These are phyloP conservation scores for Gossypium herbaceum DNA, from an alignment of 345 rosid species.

Conservation along the genomic window DNA sequence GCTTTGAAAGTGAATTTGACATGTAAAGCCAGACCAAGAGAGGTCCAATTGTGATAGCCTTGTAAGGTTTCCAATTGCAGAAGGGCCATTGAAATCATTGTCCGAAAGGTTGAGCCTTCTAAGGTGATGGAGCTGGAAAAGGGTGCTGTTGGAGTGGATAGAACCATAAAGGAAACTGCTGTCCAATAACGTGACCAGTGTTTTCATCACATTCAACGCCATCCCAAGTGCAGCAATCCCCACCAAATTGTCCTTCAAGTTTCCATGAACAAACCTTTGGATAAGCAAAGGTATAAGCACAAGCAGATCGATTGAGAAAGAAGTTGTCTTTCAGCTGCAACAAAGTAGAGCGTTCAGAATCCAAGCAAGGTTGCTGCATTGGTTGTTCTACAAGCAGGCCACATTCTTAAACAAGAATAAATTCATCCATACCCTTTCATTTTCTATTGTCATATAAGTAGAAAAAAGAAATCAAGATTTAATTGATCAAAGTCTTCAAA, in stretches of 20 bases:
- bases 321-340: constrained; percentile 10
- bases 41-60: constrained; percentile 16
- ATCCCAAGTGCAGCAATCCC: constrained; percentile 16
- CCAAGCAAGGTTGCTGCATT: neutral
- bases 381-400: too few relatives aligned
- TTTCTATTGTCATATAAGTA: neutral
- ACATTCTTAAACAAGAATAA: too few relatives aligned
- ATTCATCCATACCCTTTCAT: neutral
- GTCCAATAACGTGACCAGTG: constrained; percentile 6
- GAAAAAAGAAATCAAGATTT: neutral
- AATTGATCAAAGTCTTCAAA: too few relatives aligned
- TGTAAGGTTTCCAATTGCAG: neutral
- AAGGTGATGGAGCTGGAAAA: constrained; percentile 20
- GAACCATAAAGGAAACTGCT: constrained; percentile 19
- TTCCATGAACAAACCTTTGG: neutral
- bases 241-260: neutral
- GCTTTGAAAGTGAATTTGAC: constrained; percentile 16
- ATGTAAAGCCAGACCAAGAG: neutral
- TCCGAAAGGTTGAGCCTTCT: constrained; percentile 14
- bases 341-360: constrained; percentile 4
- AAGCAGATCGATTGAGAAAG: neutral
- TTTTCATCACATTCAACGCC: constrained; percentile 16
- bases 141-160: constrained; percentile 16
- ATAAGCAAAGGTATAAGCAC: neutral
- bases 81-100: neutral